Base-by-base conservation (phyloP, 2,329 filamentous ascomycete species). In the Calycina herbarum region DNA sequence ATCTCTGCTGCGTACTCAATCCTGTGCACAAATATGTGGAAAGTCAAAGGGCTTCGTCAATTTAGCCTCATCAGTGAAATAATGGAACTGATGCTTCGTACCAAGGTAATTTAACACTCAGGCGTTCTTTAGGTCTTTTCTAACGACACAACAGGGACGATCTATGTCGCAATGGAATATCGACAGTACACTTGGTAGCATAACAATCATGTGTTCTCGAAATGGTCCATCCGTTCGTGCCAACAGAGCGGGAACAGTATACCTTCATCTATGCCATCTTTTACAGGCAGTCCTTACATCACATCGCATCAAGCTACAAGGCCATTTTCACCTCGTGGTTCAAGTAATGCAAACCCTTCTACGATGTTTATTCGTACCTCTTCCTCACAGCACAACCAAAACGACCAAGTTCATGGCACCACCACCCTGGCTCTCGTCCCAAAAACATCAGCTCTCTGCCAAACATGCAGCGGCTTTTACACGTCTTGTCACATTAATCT, bases 251-350 rank as follows among this genome's bases (percentile, higher is more conserved):
- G 65, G 71, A 13, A 70, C 68, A 27, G 72, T 76, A 35, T 76
- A 73, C 60, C 64, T 71, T 3, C 73, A 73, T 56, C 70, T 76
- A 17, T 87, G 82, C 77, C 81, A 80, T 62, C 78, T 89, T 8
- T 77, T 86, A 24, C 84, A 86, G 63, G 77, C 80, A 27, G 77
- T 89, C 45, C 83, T 89, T 73, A 83, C 82, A 72, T 84, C 85
- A 59, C 85, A 89, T 74, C 80, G 87, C 4, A 79, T 86, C 56
- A 85, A 87, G 10, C 78, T 89, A 1, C 83, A 88, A 70, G 86
- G 86, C 1, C 86, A 87, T 68, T 86, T 86, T 70, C 86, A 88
- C 71, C 77, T 89, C 57, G 78, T 89, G 5, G 76, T 87, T 58
- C 76, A 81, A 42, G 77, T 81, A 2, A 77, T 89, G 65, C 83